These are phyloP conservation scores for Cladosporium sphaerospermum DNA, from an alignment of 2,329 filamentous ascomycete species.

Conservation along the genomic window DNA sequence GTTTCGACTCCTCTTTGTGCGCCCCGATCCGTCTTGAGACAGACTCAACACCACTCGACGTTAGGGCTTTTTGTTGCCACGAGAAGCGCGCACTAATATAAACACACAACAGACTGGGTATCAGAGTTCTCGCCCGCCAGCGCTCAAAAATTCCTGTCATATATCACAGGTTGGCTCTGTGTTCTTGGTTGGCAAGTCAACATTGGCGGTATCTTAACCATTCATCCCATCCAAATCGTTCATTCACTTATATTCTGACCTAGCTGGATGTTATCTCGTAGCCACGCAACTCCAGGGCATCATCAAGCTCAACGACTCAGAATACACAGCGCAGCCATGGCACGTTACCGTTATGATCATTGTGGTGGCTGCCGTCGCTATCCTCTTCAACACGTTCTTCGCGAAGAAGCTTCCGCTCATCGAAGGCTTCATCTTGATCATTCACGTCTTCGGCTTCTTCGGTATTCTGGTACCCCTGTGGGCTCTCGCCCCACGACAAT, in stretches of 20 bases:
- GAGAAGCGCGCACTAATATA: neutral
- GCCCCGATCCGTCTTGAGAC: neutral
- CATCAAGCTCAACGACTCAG: constrained; percentile 30
- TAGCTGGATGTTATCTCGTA: constrained; percentile 9
- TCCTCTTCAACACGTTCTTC: constrained; percentile 39
- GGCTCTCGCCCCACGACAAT: constrained; percentile 26
- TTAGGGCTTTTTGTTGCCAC: neutral
- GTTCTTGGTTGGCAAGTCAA: constrained; percentile 31
- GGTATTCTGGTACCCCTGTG: constrained; percentile 36
- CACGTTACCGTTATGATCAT: constrained; percentile 45
- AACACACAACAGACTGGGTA: constrained; percentile 20
- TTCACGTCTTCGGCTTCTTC: constrained; percentile 42
- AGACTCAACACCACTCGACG: neutral
- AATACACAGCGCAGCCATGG: constrained; percentile 34
- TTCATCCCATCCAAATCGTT: no score
- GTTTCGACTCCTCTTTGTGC: neutral
- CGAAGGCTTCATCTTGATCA: constrained; percentile 42
- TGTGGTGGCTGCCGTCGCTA: constrained; percentile 31
- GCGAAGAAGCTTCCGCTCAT: constrained; percentile 40
- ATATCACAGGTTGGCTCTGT: constrained; percentile 35
- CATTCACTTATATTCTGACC: no score
- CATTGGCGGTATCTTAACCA: constrained; percentile 19
- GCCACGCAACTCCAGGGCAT: constrained; percentile 14
- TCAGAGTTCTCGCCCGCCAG: constrained; percentile 34
- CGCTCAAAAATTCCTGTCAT: constrained; percentile 36